phyloP scores from a whole-genome alignment of 1,284 basidiomycete genomes.

The Puccinia polysora region DNA sequence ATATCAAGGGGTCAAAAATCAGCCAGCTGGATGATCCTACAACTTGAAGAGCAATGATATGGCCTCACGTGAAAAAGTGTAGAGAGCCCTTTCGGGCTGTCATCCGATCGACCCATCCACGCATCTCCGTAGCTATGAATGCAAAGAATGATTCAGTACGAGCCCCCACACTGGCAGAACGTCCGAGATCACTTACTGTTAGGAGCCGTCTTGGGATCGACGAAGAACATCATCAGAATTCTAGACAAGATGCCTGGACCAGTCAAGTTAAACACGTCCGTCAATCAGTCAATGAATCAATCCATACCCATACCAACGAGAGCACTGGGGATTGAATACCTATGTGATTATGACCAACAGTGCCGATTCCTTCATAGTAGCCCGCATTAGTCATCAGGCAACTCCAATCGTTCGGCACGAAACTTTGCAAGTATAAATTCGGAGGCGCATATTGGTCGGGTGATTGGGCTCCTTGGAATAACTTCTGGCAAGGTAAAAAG shows the following conservation, averaged over 20 bases:
- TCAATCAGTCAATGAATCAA: too few relatives aligned
- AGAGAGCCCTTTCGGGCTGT: constrained; percentile 18
- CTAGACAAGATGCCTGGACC: constrained; percentile 34
- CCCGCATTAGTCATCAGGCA: constrained; percentile 40
- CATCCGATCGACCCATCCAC: constrained; percentile 17
- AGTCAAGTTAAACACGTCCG: too few relatives aligned
- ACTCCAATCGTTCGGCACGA: constrained; percentile 8
- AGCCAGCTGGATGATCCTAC: background rate
- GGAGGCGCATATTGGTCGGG: constrained; percentile 29
- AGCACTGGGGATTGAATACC: constrained; percentile 7
- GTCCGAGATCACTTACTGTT: too few relatives aligned
- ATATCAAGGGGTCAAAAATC: background rate
- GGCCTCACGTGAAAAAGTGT: constrained; percentile 21
- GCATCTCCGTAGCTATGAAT: constrained; percentile 32
- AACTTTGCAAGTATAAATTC: constrained; percentile 30
- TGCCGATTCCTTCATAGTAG: constrained; percentile 22
- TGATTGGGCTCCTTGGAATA: constrained; percentile 4
- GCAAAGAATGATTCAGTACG: too few relatives aligned
- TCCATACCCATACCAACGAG: too few relatives aligned
- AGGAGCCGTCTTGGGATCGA: constrained; percentile 22
- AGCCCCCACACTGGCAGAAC: too few relatives aligned
- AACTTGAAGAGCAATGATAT: background rate
- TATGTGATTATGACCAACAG: constrained; percentile 35
- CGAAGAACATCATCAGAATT: constrained; percentile 36
- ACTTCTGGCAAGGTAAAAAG: constrained; percentile 14